Base-by-base conservation (phyloP, 768 basidiomycete species). In the Antrodiella citrinella region DNA sequence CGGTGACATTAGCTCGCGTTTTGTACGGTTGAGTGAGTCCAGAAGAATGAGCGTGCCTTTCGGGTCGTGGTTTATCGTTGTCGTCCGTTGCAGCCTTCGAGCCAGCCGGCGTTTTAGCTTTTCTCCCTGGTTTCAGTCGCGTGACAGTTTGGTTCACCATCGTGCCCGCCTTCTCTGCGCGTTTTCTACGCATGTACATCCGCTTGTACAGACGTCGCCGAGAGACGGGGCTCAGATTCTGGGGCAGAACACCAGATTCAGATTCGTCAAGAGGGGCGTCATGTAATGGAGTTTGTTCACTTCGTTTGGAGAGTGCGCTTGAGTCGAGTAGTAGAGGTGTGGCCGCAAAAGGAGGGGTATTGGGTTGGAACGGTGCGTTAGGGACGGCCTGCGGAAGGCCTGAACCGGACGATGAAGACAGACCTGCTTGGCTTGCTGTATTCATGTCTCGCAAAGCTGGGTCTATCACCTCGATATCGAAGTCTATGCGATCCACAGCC, bases 121-220 rank as follows among this genome's bases (percentile, higher is more conserved):
- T 69, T 35, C 66, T 54, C 4, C 75, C 74, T 3, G 75, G 71
- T 49, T 67, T 76, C 47, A 74, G 49, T 59, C 71, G 56, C 59
- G 57, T 55, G 0, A 62, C 26, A 13, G 56, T 59, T n/a, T 62
- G 54, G 46, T 63, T 65, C 4, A 63, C 63, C 7, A 52, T 59
- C 11, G 55, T 62, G 38, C 71, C 83, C 23, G 60, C 58, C 25
- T 69, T 63, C 23, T 69, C 64, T 2, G 86, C 85, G 40, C 86
- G 75, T 60, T 78, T 81, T 23, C 77, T 75, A 4, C 86, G 79
- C 86, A 88, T 88, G 55, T 84, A 77, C 4, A 88, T 67, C 35
- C 84, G 72, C 51, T 86, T 86, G 51, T 67, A 66, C 20, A 77
- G 54, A n/a, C 75, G 78, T 26, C 80, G 75, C 4, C 79, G 79